phyloP scores from a whole-genome alignment of 495 filamentous ascomycete genomes.

The Pseudoneurospora amorphoporcata region DNA sequence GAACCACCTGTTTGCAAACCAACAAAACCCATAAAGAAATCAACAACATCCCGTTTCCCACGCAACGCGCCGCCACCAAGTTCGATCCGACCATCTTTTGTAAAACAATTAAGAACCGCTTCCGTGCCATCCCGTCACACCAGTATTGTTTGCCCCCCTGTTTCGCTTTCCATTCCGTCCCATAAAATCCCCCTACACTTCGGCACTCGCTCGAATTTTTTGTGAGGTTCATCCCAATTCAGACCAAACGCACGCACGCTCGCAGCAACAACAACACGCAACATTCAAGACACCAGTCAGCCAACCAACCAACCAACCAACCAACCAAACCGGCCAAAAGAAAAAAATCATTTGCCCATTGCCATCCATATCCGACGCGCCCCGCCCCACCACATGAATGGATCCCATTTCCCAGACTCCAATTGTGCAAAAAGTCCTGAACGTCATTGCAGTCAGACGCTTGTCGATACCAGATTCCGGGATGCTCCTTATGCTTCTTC shows the following conservation, averaged over 20 bases:
- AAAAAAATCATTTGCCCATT: constrained; percentile 1
- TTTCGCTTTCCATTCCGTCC: neutral
- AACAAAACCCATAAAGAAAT: neutral
- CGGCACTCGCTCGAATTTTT: neutral
- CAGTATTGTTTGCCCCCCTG: neutral
- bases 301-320: neutral
- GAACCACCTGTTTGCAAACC: neutral
- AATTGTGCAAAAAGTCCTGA: constrained; percentile 4
- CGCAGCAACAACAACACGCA: constrained; percentile 4
- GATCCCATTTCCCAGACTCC: constrained; percentile 4
- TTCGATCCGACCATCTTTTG: neutral
- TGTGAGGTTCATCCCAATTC: neutral
- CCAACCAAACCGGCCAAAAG: constrained; percentile 2
- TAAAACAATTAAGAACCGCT: neutral
- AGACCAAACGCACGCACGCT: neutral
- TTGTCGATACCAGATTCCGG: neutral
- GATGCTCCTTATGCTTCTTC: neutral
- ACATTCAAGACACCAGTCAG: neutral
- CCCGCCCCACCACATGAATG: neutral
- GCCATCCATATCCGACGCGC: neutral
- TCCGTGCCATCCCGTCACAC: neutral
- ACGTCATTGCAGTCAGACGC: neutral
- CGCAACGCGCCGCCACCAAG: neutral
- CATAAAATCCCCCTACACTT: neutral
- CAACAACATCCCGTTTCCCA: neutral